These are phyloP conservation scores for Ocimum tenuiflorum DNA, from an alignment of 257 asterid genomes.

Conservation along the genomic window DNA sequence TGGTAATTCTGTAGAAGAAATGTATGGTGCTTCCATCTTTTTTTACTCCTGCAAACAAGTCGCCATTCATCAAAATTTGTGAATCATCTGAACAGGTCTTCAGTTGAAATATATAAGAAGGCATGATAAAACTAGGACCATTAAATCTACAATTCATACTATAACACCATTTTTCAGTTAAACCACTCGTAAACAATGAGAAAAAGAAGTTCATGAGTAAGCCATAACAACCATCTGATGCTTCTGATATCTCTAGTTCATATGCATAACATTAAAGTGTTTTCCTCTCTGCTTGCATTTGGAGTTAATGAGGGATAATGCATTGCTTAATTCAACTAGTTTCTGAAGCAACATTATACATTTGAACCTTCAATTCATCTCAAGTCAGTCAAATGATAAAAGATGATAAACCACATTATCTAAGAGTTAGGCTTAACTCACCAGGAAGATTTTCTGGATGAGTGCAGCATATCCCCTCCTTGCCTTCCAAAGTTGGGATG, in stretches of 20 bases:
- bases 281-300: neutral
- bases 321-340: no score
- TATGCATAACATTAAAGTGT: neutral
- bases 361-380: neutral
- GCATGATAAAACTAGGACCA: neutral
- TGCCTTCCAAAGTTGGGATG: slow-evolving; percentile 66
- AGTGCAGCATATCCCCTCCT: slow-evolving; percentile 74
- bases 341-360: neutral
- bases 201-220: neutral
- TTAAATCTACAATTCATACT: neutral
- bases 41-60: slow-evolving; percentile 53
- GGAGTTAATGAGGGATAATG: no score
- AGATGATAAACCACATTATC: neutral
- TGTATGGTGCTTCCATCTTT: slow-evolving; percentile 79
- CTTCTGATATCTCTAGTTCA: neutral
- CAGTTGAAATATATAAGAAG: neutral
- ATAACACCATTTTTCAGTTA: neutral
- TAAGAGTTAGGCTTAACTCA: slow-evolving; percentile 21
- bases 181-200: neutral
- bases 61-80: neutral
- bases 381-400: neutral
- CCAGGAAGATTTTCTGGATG: slow-evolving; percentile 99
- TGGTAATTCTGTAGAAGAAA: slow-evolving; percentile 52
- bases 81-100: neutral
- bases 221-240: neutral